phyloP scores from a whole-genome alignment of 805 yeast genomes.

The Clavispora carvajalis region DNA sequence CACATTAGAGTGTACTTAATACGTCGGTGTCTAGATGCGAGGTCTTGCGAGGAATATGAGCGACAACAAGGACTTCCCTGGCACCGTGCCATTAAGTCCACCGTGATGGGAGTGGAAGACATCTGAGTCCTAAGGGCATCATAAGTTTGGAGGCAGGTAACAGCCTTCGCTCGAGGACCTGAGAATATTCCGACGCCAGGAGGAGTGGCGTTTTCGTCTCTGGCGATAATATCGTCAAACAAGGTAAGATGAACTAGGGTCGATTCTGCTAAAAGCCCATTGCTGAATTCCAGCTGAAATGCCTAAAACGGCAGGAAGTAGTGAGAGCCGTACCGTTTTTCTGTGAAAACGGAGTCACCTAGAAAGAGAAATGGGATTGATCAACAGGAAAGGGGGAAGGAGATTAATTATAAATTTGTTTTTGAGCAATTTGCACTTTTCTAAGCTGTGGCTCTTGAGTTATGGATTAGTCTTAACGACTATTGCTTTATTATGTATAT shows the following conservation, averaged over 20 bases:
- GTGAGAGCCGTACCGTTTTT: background rate
- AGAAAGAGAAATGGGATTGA: too few relatives aligned
- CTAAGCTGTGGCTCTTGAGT: too few relatives aligned
- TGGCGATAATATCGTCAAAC: conserved; percentile 15
- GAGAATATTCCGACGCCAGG: background rate
- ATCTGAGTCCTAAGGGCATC: conserved; percentile 11
- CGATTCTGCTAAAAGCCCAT: too few relatives aligned
- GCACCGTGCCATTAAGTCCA: conserved; percentile 9
- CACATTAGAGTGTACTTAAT: conserved; percentile 11
- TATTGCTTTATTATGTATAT: too few relatives aligned
- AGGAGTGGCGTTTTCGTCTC: conserved; percentile 14
- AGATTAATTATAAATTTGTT: too few relatives aligned
- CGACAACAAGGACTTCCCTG: conserved; percentile 14
- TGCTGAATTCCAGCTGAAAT: too few relatives aligned
- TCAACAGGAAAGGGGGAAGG: too few relatives aligned
- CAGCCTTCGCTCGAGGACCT: conserved; percentile 1
- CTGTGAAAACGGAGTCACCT: too few relatives aligned
- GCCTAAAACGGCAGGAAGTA: background rate
- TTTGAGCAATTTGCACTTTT: too few relatives aligned
- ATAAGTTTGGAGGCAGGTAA: conserved; percentile 2
- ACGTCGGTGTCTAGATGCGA: conserved; percentile 16
- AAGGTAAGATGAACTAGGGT: background rate
- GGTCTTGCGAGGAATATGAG: conserved; percentile 16
- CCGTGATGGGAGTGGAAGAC: conserved; percentile 4
- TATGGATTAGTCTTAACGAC: too few relatives aligned